Base-by-base conservation (phyloP, 2,329 filamentous ascomycete genomes). In the Rhinocladiella similis region DNA sequence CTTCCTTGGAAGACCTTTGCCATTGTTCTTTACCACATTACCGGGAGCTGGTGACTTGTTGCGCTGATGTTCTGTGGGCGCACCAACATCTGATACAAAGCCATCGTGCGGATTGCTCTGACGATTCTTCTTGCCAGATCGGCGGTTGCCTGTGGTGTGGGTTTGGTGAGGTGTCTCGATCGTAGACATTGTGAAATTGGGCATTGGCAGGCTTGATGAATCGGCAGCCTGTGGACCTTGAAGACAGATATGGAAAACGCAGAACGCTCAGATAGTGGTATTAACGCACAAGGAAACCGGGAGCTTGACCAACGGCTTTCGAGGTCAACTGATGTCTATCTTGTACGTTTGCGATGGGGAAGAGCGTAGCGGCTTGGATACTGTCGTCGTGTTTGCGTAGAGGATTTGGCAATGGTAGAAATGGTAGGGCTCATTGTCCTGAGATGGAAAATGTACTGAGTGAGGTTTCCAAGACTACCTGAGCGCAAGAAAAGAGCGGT, bases 131-230 rank as follows among this genome's bases (percentile, higher is more conserved):
- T 79, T 75, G 10, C 75, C 73, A 12, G 75, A 75, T 19, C 80
- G 83, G 47, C 74, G 74, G 19, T 75, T 74, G 53, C 63, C 66
- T 60, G 68, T 68, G 29, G 69, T 66, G 53, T 69, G 65, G 48
- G 67, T 63, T 57, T 36, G 73, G 71, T 45, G 68, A 65, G 64
- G 73, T 70, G 54, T 69, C 66, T 46, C 33, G 36, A 46, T 19
- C 47, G 75, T 69, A 67, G 77, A 77, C 78, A 80, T 81, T 60
- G 60, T 65, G 67, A 2, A 10, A 33, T 69, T 64, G 43, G 61
- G 52, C 69, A 69, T 65, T 73, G 29, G 46, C 43, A 59, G 63
- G 73, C 73, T 78, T 76, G 74, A 76, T 73, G 43, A 78, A 79
- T 79, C 78, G 68, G 71, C 74, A 77, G 74, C 74, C 75, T 69